Base-by-base conservation (phyloP, 2,329 filamentous ascomycete species). In the Nakataea oryzae region DNA sequence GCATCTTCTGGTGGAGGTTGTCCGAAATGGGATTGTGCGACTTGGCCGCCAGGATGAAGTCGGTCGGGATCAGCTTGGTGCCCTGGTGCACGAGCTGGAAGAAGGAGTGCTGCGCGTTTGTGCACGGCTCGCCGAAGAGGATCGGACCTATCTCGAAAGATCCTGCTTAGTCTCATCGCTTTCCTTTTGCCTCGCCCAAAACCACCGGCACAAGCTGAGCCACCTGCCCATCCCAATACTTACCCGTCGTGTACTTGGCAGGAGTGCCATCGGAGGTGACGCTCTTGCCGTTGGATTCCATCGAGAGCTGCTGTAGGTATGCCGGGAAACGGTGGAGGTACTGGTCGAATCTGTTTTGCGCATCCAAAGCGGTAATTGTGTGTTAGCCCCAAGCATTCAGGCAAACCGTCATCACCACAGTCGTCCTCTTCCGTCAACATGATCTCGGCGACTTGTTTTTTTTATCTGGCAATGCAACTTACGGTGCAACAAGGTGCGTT, bases 51-150 rank as follows among this genome's bases (percentile, higher is more conserved):
- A 99, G 81, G 79, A 99, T 96, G 81, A 99, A 99, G 79, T 99
- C 95, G 69, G 93, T 89, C 21, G 95, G 95, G 74, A 99, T 97
- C 72, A 99, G 87, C 86, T 97, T 97, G 70, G 95, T 99, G 71
- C 95, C 95, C 78, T 99, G 95, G 83, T 99, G 95, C 64, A 99
- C 87, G 58, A 99, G 88, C 84, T 99, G 95, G 88, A 96, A 99
- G 87, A 99, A 99, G 65, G 95, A 97, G 85, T 99, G 95, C 81
- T 99, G 95, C 57, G 95, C 95, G 74, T 99, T 99, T 75, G 95
- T 99, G 78, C 92, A 96, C 61, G 95, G 95, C 83, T 99, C 95
- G 73, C 95, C 95, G 74, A 99, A 99, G 66, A 99, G 81, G 73
- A 99, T 93, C 62, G 95, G 86, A 59, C 95, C 78, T 79, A 47